Evolutionary conservation across 2,329 filamentous ascomycete species (phyloP).

Genomic region (Sporothrix protearum): DNA sequence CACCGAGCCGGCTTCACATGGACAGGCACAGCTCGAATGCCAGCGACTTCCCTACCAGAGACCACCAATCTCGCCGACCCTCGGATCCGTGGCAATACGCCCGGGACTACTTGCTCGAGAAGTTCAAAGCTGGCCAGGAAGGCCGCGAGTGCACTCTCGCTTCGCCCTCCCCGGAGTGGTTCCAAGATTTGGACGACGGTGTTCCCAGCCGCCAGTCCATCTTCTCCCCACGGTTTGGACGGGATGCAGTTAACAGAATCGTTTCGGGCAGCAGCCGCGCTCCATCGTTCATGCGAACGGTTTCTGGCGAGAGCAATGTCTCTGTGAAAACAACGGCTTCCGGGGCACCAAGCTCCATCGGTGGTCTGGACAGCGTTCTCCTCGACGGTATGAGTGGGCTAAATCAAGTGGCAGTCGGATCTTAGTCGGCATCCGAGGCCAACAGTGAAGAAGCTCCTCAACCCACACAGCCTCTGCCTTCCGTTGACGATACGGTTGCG

Average conservation of each 20-base stretch:
- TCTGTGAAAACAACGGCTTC: not conserved
- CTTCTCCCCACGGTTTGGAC: not conserved
- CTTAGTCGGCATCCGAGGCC: conserved; percentile 20
- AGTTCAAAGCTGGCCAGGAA: conserved; percentile 22
- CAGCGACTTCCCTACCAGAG: no score
- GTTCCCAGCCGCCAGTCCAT: not conserved
- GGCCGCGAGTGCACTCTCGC: conserved; percentile 22
- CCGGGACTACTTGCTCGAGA: conserved; percentile 26
- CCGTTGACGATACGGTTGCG: not conserved
- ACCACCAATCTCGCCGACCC: not conserved
- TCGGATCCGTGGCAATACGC: conserved; percentile 26
- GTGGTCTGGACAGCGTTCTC: not conserved
- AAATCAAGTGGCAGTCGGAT: conserved; percentile 14
- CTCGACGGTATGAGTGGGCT: not conserved
- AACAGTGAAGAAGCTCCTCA: not conserved
- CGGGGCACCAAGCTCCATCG: not conserved
- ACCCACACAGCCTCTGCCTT: no score
- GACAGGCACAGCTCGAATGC: not conserved
- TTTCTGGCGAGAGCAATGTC: conserved; percentile 16
- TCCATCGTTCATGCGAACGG: conserved; percentile 9
- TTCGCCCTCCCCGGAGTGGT: conserved; percentile 22
- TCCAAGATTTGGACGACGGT: not conserved
- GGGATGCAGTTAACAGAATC: conserved; percentile 7
- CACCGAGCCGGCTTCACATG: not conserved
- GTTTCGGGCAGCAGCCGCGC: not conserved